Base-by-base conservation (phyloP, 352 stramenopile genomes). In the Pythium sp. region DNA sequence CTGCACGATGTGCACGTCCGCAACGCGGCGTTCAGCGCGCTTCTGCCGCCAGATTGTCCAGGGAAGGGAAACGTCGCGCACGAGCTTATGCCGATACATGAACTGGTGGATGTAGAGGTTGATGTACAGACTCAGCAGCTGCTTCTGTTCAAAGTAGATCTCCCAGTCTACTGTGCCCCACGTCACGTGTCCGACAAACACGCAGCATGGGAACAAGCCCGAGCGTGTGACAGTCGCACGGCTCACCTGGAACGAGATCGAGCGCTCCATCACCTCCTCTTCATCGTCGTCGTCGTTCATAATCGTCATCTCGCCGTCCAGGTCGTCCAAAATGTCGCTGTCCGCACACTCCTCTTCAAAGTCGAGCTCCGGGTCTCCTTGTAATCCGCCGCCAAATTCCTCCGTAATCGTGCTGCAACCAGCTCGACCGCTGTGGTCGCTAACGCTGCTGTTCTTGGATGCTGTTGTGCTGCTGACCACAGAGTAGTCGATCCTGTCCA, bases 71-170 rank as follows among this genome's bases (percentile, higher is more conserved):
- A 88, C 79, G 7, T 71, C 75, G 0, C 75, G 76, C 60, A 92
- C 58, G 14, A 80, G 58, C 28, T 76, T 81, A n/a, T 76, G 78
- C 8, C 75, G 70, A n/a, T 86, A 79, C 22, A 82, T 63, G 2
- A 91, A 64, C 34, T 81, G 76, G 59, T 91, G 77, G 2, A 81
- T 32, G 26, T 80, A 75, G 14, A 95, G 58, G 63, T 86, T 87
- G 3, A 89, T 47, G 66, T 95, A 85, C 55, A 95, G 73, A 15
- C 86, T 77, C 63, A 95, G 59, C 5, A 95, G 64, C 58, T 95
- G 86, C 72, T 95, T 95, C 71, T 95, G 88, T 32, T 82, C 82
- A 67, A 95, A 95, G 70, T 92, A 90, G 47, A 94, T 85, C 74
- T 94, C 84, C 88, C 88, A 95, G 60, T 92, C 80, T 12, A 85